Evolutionary conservation across 331 rosid genomes (phyloP).

Genomic region (Saraca asoca): DNA sequence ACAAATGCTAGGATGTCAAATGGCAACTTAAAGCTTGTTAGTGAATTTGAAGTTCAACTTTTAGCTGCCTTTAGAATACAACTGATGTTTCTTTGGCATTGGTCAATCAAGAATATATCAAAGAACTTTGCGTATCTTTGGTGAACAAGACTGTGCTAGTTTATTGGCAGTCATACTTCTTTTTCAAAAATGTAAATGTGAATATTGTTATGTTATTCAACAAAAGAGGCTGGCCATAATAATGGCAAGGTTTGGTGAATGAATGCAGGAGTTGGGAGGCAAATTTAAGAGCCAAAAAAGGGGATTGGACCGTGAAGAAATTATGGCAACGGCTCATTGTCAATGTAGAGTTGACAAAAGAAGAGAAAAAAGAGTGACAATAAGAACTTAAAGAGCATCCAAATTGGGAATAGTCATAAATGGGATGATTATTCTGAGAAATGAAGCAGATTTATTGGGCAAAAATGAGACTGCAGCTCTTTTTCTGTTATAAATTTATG

Average conservation of each 20-base stretch:
- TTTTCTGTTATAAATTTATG: background rate
- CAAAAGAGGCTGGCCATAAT: conserved; percentile 33
- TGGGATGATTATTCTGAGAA: too few relatives aligned
- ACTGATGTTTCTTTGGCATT: conserved; percentile 27
- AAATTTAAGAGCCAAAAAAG: conserved; percentile 5
- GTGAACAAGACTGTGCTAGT: conserved; percentile 30
- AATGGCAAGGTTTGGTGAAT: conserved; percentile 36
- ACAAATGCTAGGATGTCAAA: conserved; percentile 13
- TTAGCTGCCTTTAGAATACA: conserved; percentile 29
- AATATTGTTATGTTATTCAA: conserved; percentile 38
- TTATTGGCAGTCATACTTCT: conserved; percentile 29
- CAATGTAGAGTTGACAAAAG: conserved; percentile 39
- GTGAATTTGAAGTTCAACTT: conserved; percentile 18
- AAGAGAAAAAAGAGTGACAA: background rate
- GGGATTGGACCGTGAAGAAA: conserved; percentile 33
- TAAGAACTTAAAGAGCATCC: too few relatives aligned
- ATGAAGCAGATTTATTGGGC: too few relatives aligned
- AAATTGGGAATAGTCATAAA: too few relatives aligned
- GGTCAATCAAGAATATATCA: conserved; percentile 31
- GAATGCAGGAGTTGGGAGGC: conserved; percentile 31
- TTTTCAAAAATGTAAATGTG: conserved; percentile 31
- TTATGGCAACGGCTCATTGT: conserved; percentile 36
- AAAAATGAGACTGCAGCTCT: background rate
- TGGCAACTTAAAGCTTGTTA: conserved; percentile 28
- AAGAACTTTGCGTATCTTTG: conserved; percentile 19